Evolutionary conservation across 2,329 filamentous ascomycete genomes (phyloP), one percentile per base, ranked within the genome.

Genomic region (Verticillium nonalfalfae): DNA sequence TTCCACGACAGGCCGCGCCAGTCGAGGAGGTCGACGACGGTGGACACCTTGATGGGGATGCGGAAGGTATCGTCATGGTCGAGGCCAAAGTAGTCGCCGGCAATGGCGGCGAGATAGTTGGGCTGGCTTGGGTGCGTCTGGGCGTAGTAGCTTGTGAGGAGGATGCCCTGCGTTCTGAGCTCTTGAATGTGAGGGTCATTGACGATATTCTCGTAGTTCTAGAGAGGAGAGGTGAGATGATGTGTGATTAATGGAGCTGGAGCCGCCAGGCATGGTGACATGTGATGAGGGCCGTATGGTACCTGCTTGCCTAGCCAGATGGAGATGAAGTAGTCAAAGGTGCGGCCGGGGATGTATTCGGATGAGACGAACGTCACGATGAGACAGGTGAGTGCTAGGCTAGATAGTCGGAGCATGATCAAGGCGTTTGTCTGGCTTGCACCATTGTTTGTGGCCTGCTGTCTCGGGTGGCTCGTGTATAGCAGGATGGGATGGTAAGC

Each of bases 61-160:
- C 74, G 72, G 7, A 80, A 72, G 40, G 73, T 71, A 9, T 73
- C 73, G 67, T 81, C 79, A 63, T 81, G 75, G 64, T 82, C 72
- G 39, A 80, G 64, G 1, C 80, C 79, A 64, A 80, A 82, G 67
- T 79, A 80, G 66, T 82, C 78, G 13, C 78, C 79, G 7, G 67
- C 76, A 7, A 80, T 71, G 38, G 78, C 76, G 6, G 78, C 78
- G 11, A 81, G 68, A 61, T 81, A 81, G 66, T 81, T 81, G 6
- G 79, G 78, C 69, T 81, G 78, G 64, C 73, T 76, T 1, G 76
- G 75, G 60, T 76, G 76, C 6, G 79, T 81, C n/a, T 78, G 73
- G 7, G 76, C 77, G 66, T 76, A 79, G 69, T 79, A 81, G 21
- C 74, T 69, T 5, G 75, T 77, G 55, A 80, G 72, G 15, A 76